These are phyloP conservation scores for Scortechinia acanthostroma DNA, from an alignment of 2,329 filamentous ascomycete genomes.

Conservation along the genomic window DNA sequence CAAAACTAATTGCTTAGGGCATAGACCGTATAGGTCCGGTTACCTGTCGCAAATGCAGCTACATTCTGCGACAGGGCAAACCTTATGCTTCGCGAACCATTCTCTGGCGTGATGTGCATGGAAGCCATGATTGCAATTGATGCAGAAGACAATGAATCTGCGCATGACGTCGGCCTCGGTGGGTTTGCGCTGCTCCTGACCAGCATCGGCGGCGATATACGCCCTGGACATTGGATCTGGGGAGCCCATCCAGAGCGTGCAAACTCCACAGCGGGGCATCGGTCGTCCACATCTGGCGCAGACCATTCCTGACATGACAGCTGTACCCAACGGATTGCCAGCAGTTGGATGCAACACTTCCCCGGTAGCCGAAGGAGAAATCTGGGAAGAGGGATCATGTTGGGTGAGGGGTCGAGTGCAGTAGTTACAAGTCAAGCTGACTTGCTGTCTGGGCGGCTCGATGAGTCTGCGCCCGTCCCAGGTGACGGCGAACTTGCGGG, in stretches of 20 bases:
- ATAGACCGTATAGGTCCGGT: conserved; percentile 6
- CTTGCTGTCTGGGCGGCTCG: conserved; percentile 38
- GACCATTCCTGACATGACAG: conserved; percentile 35
- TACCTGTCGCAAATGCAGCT: conserved; percentile 27
- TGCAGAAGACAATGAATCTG: conserved; percentile 51
- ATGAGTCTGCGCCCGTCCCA: conserved; percentile 37
- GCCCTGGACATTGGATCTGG: conserved; percentile 40
- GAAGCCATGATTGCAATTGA: conserved; percentile 55
- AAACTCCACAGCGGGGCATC: conserved; percentile 56
- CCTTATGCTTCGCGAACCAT: conserved; percentile 41
- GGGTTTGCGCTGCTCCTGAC: conserved; percentile 11
- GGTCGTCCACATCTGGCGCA: conserved; percentile 55
- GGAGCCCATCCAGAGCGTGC: conserved; percentile 51
- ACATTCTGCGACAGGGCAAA: conserved; percentile 28
- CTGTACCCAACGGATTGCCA: conserved; percentile 21
- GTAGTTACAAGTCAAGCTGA: conserved; percentile 50
- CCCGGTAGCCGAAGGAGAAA: conserved; percentile 12
- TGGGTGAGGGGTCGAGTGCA: conserved; percentile 48
- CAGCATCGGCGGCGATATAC: conserved; percentile 20
- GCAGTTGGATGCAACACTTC: conserved; percentile 22
- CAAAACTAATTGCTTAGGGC: no score
- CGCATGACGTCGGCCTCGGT: conserved; percentile 29
- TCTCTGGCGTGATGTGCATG: conserved; percentile 54
- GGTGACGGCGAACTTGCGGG: conserved; percentile 39
- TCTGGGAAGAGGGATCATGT: conserved; percentile 20